These are phyloP conservation scores for Moricandia moricandioides DNA, from an alignment of 345 rosid genomes.

Conservation along the genomic window DNA sequence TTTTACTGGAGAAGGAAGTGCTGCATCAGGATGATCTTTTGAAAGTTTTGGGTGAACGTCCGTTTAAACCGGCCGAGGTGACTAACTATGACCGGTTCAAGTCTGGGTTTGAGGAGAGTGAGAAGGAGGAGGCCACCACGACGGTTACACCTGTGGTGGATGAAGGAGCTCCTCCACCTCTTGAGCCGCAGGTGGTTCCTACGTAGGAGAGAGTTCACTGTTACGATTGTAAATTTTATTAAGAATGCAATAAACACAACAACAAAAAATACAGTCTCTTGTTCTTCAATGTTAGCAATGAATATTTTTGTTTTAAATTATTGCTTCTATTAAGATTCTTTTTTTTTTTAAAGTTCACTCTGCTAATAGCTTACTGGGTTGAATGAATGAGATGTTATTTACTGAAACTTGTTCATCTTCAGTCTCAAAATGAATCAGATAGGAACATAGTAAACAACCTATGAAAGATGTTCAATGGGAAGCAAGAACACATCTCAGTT, in stretches of 20 bases:
- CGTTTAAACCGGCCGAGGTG: slow-evolving; percentile 60
- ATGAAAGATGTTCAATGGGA: background rate
- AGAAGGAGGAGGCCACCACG: slow-evolving; percentile 23
- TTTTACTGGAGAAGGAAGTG: slow-evolving; percentile 81
- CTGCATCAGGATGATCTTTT: slow-evolving; percentile 74
- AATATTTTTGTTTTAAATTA: slow-evolving; percentile 3
- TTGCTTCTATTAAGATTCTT: background rate
- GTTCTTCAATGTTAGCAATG: slow-evolving; percentile 23
- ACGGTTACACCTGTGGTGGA: slow-evolving; percentile 41
- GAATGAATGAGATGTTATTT: background rate
- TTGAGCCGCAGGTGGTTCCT: slow-evolving; percentile 63
- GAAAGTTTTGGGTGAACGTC: slow-evolving; percentile 77
- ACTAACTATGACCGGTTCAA: slow-evolving; percentile 77
- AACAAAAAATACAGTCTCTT: background rate
- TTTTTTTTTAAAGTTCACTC: background rate
- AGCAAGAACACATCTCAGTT: background rate
- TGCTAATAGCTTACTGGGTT: background rate
- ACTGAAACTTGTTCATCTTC: background rate
- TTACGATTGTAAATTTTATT: slow-evolving; percentile 27
- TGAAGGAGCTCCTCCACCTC: slow-evolving; percentile 51
- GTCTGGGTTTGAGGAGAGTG: slow-evolving; percentile 55
- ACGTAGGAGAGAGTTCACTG: slow-evolving; percentile 33
- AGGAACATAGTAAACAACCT: background rate
- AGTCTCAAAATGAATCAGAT: background rate
- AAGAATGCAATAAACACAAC: slow-evolving; percentile 16